Conservation (phyloP, 352 stramenopile genomes). For the Phytophthora quininea region DNA sequence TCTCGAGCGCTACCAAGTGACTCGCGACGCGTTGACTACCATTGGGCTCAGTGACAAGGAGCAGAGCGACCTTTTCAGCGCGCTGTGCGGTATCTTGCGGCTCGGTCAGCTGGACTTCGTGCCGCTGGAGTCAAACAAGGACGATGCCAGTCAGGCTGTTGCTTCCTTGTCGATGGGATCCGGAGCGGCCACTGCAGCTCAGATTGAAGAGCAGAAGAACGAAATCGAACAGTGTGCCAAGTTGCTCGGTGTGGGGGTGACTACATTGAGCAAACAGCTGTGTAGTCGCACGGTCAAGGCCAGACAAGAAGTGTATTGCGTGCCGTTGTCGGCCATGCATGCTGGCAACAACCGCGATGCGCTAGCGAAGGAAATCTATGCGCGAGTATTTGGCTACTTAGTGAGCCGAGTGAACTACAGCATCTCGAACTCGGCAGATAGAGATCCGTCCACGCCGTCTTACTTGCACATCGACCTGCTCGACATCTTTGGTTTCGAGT, state of each 20-base stretch:
- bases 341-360: constrained; percentile 93
- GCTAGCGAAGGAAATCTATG: constrained; percentile 95
- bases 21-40: constrained; percentile 73
- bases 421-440: constrained; percentile 60
- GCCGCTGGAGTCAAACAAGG: constrained; percentile 73
- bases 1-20: constrained; percentile 82
- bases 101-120: constrained; percentile 87
- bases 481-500: constrained; percentile 98
- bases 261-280: constrained; percentile 66
- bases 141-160: constrained; percentile 74
- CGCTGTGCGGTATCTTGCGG: constrained; percentile 77
- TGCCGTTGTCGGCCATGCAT: constrained; percentile 73
- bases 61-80: constrained; percentile 75
- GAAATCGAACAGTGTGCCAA: constrained; percentile 70
- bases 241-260: constrained; percentile 72
- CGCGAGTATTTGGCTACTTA: constrained; percentile 95
- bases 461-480: constrained; percentile 94
- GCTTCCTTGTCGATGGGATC: constrained; percentile 42
- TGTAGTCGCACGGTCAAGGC: constrained; percentile 86
- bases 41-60: constrained; percentile 77
- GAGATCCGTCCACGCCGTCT: constrained; percentile 30
- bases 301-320: constrained; percentile 82
- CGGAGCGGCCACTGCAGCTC: constrained; percentile 21
- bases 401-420: constrained; percentile 89
- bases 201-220: constrained; percentile 59